Evolutionary conservation across 306 rosid genomes (phyloP).

Genomic region (Datisca glomerata): DNA sequence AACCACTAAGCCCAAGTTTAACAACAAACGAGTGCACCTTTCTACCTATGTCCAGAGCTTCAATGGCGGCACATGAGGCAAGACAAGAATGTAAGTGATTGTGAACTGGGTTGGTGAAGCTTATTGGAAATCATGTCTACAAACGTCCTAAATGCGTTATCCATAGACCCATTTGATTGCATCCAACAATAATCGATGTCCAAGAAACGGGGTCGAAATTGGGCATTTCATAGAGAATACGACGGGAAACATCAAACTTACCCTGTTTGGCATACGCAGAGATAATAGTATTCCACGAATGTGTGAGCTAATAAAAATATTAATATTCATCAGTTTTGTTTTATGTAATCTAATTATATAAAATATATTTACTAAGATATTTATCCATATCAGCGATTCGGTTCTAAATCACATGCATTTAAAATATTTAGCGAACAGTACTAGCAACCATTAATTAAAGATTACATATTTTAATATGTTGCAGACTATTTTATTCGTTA

Average conservation of each 20-base stretch:
- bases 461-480: too few species aligned
- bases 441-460: too few species aligned
- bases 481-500: too few species aligned
- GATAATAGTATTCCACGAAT: constrained; percentile 71
- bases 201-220: constrained; percentile 77
- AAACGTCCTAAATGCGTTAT: constrained; percentile 36
- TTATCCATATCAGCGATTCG: too few species aligned
- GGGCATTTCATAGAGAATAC: constrained; percentile 47
- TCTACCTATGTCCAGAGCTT: constrained; percentile 47
- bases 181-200: constrained; percentile 67
- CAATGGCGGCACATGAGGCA: constrained; percentile 50
- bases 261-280: constrained; percentile 61
- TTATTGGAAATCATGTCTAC: constrained; percentile 37
- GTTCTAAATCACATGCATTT: too few species aligned
- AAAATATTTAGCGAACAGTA: too few species aligned
- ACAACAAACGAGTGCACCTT: constrained; percentile 55
- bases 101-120: constrained; percentile 47
- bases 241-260: constrained; percentile 33
- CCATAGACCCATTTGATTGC: constrained; percentile 47
- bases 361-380: too few species aligned
- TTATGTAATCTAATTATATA: too few species aligned
- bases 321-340: too few species aligned
- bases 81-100: constrained; percentile 55
- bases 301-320: too few species aligned
- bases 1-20: constrained; percentile 45